Evolutionary conservation across 306 rosid species (phyloP).

Genomic region (Trifolium pratense): DNA sequence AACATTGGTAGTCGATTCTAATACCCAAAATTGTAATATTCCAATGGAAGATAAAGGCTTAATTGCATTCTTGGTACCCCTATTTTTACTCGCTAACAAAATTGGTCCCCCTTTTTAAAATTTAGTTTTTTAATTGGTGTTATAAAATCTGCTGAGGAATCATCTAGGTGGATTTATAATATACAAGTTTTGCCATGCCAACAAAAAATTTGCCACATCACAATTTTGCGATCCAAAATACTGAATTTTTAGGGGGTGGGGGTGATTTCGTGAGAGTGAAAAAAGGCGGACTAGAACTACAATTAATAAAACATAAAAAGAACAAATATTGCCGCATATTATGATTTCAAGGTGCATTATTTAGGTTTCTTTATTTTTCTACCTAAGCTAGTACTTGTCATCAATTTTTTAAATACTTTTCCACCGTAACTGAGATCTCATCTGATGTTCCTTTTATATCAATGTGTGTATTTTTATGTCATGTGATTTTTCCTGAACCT

Average conservation of each 20-base stretch:
- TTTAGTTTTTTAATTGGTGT: too few relatives aligned
- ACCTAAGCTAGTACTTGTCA: constrained; percentile 8
- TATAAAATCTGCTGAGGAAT: too few relatives aligned
- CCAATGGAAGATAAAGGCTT: constrained; percentile 16
- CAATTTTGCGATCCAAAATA: too few relatives aligned
- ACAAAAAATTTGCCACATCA: too few relatives aligned
- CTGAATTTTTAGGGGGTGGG: too few relatives aligned
- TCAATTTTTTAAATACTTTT: constrained; percentile 28
- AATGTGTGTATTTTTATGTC: not conserved
- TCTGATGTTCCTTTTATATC: not conserved
- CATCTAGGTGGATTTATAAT: too few relatives aligned
- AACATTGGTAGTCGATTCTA: constrained; percentile 17
- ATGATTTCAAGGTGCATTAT: constrained; percentile 14
- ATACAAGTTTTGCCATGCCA: too few relatives aligned
- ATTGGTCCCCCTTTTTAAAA: too few relatives aligned
- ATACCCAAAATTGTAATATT: constrained; percentile 27
- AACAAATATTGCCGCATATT: constrained; percentile 1
- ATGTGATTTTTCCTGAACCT: constrained; percentile 27
- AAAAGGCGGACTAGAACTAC: too few relatives aligned
- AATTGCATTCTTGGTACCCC: too few relatives aligned
- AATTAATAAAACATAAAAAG: not conserved
- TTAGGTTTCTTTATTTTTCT: constrained; percentile 22
- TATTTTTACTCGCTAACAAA: too few relatives aligned
- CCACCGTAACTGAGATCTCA: constrained; percentile 3
- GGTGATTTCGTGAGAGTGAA: too few relatives aligned